phyloP scores from a whole-genome alignment of 306 rosid genomes.

The Datisca glomerata region DNA sequence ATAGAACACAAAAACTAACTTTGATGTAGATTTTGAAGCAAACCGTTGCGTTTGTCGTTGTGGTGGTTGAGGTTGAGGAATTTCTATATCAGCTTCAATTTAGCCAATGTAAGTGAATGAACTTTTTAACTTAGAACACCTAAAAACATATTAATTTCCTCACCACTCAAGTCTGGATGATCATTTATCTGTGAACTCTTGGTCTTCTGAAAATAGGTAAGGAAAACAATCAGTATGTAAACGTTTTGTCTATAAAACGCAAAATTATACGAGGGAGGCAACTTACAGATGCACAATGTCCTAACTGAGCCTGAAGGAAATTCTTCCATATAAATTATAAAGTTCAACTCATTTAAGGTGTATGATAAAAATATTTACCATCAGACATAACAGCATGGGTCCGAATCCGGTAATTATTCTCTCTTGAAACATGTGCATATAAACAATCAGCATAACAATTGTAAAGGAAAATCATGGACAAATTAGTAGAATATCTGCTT shows the following conservation, averaged over 20 bases:
- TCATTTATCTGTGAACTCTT: slow-evolving; percentile 23
- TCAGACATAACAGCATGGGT: too few relatives aligned
- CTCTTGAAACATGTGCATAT: too few relatives aligned
- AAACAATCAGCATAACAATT: too few relatives aligned
- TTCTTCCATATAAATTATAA: too few relatives aligned
- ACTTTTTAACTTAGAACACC: slow-evolving; percentile 2
- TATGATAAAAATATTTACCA: too few relatives aligned
- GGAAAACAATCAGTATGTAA: slow-evolving; percentile 6
- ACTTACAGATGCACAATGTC: slow-evolving; percentile 61
- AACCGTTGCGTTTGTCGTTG: slow-evolving; percentile 29
- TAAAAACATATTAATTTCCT: slow-evolving; percentile 9
- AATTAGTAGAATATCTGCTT: too few relatives aligned
- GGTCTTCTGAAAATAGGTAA: slow-evolving; percentile 31
- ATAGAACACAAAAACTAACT: slow-evolving; percentile 23
- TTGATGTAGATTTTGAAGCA: slow-evolving; percentile 57
- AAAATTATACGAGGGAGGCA: slow-evolving; percentile 1
- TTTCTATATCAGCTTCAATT: slow-evolving; percentile 20
- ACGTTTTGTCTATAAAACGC: slow-evolving; percentile 6
- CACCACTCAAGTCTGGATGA: slow-evolving; percentile 41
- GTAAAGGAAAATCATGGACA: too few relatives aligned
- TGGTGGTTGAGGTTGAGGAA: slow-evolving; percentile 28
- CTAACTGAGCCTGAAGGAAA: too few relatives aligned
- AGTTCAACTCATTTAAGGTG: too few relatives aligned
- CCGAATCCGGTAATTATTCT: too few relatives aligned
- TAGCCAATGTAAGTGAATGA: slow-evolving; percentile 7